Conservation (phyloP, 2,329 filamentous ascomycete species). For the Dactylellina haptotyla region DNA sequence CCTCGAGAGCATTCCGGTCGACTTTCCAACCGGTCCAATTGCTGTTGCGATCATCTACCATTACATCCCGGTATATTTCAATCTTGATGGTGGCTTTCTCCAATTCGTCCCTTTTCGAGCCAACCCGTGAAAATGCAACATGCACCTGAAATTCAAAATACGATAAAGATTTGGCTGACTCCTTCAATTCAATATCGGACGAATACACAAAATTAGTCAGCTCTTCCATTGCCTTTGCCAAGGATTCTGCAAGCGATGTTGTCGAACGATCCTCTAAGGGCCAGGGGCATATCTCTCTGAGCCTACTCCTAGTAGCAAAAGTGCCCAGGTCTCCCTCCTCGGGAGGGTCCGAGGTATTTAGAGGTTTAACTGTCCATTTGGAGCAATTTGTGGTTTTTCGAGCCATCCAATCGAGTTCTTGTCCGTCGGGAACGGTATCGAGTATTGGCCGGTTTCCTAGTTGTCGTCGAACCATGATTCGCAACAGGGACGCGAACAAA, state of each 20-base stretch:
- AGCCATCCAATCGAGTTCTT: constrained; percentile 53
- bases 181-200: constrained; percentile 10
- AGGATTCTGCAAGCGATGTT: background rate
- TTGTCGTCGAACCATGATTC: constrained; percentile 53
- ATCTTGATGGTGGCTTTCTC: constrained; percentile 3
- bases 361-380: constrained; percentile 15
- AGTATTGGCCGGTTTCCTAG: constrained; percentile 26
- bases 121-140: constrained; percentile 4
- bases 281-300: constrained; percentile 30
- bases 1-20: constrained; percentile 5
- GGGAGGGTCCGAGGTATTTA: background rate
- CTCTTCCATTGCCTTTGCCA: constrained; percentile 15
- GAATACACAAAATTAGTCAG: constrained; percentile 24
- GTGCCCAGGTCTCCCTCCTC: background rate
- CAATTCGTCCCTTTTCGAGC: background rate
- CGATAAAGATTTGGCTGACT: background rate
- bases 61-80: background rate
- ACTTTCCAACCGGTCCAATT: constrained; percentile 24
- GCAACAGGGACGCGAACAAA: constrained; percentile 33
- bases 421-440: constrained; percentile 13
- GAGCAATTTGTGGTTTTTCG: constrained; percentile 15
- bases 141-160: constrained; percentile 11
- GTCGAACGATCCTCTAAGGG: constrained; percentile 7
- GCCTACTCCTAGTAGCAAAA: background rate
- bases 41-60: constrained; percentile 17